Evolutionary conservation across 805 yeast genomes (phyloP).

Genomic region (Candida yuanshanica): DNA sequence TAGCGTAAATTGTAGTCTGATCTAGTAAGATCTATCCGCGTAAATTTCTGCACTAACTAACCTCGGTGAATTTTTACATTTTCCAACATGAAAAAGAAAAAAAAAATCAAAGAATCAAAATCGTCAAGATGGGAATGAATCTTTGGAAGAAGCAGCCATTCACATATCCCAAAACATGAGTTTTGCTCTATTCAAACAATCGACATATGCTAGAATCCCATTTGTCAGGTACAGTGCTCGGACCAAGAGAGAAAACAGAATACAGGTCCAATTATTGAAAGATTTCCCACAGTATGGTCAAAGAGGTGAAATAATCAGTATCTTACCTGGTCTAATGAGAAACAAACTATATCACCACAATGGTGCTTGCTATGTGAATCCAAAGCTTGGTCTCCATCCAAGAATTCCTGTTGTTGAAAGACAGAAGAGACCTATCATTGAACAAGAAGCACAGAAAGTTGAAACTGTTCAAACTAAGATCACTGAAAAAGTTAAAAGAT

Average conservation of each 20-base stretch:
- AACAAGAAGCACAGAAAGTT: constrained; percentile 3
- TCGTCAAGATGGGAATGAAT: neutral
- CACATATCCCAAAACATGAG: constrained; percentile 6
- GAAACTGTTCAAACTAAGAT: neutral
- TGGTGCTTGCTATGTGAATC: constrained; percentile 66
- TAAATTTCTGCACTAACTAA: constrained; percentile 1
- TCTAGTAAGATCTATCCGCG: too few relatives aligned
- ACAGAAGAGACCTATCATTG: constrained; percentile 8
- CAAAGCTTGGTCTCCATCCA: constrained; percentile 19
- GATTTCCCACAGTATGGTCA: constrained; percentile 61
- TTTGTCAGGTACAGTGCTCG: constrained; percentile 39
- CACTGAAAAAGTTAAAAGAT: constrained; percentile 3
- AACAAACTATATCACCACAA: constrained; percentile 64
- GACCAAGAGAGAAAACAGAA: constrained; percentile 46
- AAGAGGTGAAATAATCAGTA: constrained; percentile 68
- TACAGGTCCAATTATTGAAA: constrained; percentile 69
- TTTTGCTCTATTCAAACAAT: constrained; percentile 7
- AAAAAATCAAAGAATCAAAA: neutral
- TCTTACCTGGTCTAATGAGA: constrained; percentile 78
- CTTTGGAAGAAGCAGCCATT: too few relatives aligned
- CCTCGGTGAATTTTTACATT: neutral
- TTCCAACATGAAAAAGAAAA: neutral
- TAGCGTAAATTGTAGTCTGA: too few relatives aligned
- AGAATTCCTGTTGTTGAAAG: constrained; percentile 23
- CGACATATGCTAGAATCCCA: constrained; percentile 19